Evolutionary conservation across 1,284 basidiomycete species (phyloP).

Genomic region (Ganoderma sinense): DNA sequence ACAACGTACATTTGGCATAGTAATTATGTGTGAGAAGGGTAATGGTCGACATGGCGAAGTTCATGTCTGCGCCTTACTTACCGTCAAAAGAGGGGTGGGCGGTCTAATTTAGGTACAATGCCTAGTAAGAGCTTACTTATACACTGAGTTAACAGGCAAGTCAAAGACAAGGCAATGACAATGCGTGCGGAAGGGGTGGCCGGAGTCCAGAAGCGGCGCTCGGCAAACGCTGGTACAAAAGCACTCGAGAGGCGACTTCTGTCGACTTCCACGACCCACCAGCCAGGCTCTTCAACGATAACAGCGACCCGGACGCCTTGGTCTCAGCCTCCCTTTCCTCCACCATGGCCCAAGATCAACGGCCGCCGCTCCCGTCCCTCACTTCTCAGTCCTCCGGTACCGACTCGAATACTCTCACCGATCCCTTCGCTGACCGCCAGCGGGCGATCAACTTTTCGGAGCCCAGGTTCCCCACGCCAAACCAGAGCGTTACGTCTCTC

Average conservation of each 20-base stretch:
- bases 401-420: slow-evolving; percentile 43
- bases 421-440: slow-evolving; percentile 76
- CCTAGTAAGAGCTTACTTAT: not conserved
- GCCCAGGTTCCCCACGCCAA: slow-evolving; percentile 45
- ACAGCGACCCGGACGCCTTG: slow-evolving; percentile 9
- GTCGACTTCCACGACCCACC: slow-evolving; percentile 22
- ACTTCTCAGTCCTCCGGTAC: slow-evolving; percentile 41
- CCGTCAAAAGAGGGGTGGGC: too few relatives aligned
- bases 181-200: slow-evolving; percentile 23
- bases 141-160: not conserved
- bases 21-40: not conserved
- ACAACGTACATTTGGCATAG: not conserved
- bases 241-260: slow-evolving; percentile 9
- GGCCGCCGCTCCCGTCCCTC: slow-evolving; percentile 52
- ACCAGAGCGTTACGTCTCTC: slow-evolving; percentile 63
- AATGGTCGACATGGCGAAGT: too few relatives aligned
- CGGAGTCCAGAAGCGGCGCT: slow-evolving; percentile 26
- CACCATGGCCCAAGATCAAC: slow-evolving; percentile 55
- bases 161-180: not conserved
- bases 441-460: slow-evolving; percentile 69
- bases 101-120: too few relatives aligned
- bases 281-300: slow-evolving; percentile 26
- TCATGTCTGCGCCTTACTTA: too few relatives aligned
- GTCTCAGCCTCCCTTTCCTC: slow-evolving; percentile 9
- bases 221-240: slow-evolving; percentile 17